phyloP scores from a whole-genome alignment of 805 yeast genomes.

The Grigorovia transvaalensis region DNA sequence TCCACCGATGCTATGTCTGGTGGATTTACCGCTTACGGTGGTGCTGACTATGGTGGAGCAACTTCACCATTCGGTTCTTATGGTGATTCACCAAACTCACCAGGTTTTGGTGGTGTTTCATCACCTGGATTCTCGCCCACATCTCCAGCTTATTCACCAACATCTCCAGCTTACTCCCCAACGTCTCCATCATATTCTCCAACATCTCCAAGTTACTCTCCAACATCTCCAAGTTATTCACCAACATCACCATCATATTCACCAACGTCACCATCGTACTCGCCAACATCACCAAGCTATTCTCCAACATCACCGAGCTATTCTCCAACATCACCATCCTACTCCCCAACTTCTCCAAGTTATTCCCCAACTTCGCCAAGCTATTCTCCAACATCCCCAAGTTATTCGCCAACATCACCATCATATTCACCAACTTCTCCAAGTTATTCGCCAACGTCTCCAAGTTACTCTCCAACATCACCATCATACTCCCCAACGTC shows the following conservation, averaged over 20 bases:
- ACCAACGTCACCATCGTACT: constrained; percentile 71
- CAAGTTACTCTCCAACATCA: constrained; percentile 50
- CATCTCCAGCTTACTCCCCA: constrained; percentile 71
- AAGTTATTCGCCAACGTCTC: constrained; percentile 39
- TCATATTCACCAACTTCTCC: constrained; percentile 59
- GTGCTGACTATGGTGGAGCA: constrained; percentile 53
- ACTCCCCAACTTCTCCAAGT: constrained; percentile 64
- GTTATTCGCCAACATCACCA: constrained; percentile 43
- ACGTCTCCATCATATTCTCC: constrained; percentile 76
- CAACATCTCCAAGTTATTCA: constrained; percentile 66
- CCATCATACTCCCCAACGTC: constrained; percentile 59
- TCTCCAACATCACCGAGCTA: constrained; percentile 63
- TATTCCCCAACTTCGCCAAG: constrained; percentile 59
- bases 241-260: constrained; percentile 62
- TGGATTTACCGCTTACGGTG: constrained; percentile 84
- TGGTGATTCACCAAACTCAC: constrained; percentile 49
- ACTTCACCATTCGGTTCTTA: constrained; percentile 43
- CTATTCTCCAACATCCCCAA: constrained; percentile 74
- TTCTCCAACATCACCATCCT: constrained; percentile 53
- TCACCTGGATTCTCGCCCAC: constrained; percentile 77
- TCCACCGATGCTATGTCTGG: constrained; percentile 63
- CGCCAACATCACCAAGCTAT: constrained; percentile 67
- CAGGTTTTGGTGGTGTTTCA: constrained; percentile 45
- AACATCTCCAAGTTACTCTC: constrained; percentile 63
- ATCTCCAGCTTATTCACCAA: constrained; percentile 69